Base-by-base conservation (phyloP, 2,329 filamentous ascomycete species). In the Lachnellula occidentalis region DNA sequence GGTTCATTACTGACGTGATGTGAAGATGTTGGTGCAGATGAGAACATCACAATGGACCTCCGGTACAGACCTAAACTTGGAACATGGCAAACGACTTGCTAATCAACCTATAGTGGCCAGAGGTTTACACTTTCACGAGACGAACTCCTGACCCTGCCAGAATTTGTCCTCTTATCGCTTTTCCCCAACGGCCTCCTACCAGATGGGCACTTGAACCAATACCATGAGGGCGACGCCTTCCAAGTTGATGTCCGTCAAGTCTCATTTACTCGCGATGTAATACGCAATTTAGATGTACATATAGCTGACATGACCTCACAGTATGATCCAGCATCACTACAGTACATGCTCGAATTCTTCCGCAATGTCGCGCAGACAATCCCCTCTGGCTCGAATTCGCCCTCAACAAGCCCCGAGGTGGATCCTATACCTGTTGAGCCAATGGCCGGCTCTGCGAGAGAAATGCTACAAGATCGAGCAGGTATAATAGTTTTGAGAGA, bases 301-400 rank as follows among this genome's bases (percentile, higher is more conserved):
- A 73, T 70, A 70, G 69, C 73, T 76, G 66, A 76, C 72, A 64
- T 61, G 63, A 64, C 56, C 61, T 60, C 73, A 64, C 75, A 99
- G 94, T 99, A 97, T 75, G 94, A 99, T 72, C 92, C 94, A 22
- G 86, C 86, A 51, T 97, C 92, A 47, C 82, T 99, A 53, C 91
- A 97, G 74, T 99, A 97, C 76, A 99, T 99, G 94, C 83, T 99
- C 61, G 92, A 96, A 67, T 99, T 99, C 74, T 99, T 99, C 78
- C 88, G 94, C 61, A 86, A 86, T 62, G 92, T 99, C 60, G 94
- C 94, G 51, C 91, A 96, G 73, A 94, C 92, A n/a, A 97, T 99
- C 63, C 90, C 90, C 9, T 80, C 83, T 42, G 84, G 89, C 59
- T 76, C 81, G 15, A 78, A 79, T 31, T 89, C 88, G 50, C 83